Percentiles rank a stretch among this genome's conserved stretches.
Conservation (phyloP, 73 alveolate species). For the Paramecium tetraurelia region DNA sequence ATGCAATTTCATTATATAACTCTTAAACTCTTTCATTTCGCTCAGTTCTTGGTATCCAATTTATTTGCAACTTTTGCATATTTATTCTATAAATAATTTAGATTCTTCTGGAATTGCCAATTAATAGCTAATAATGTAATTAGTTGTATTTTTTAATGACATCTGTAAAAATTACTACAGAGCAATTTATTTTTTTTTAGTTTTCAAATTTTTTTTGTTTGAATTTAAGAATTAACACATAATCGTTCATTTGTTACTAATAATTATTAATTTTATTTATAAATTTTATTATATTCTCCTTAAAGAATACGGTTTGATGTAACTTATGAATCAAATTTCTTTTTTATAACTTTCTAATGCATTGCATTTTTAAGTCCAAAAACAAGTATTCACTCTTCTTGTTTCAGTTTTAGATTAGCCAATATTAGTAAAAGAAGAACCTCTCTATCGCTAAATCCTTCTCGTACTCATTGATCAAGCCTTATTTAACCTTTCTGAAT, state of each 20-base stretch:
- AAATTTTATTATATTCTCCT: not conserved
- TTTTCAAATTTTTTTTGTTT: not conserved
- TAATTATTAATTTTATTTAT: not conserved
- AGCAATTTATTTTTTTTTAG: not conserved
- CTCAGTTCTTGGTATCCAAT: not conserved
- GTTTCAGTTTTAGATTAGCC: not conserved
- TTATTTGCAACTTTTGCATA: not conserved
- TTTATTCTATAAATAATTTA: not conserved
- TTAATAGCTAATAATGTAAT: not conserved
- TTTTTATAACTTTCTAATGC: not conserved
- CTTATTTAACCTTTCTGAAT: not conserved
- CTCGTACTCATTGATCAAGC: not conserved
- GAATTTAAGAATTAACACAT: not conserved
- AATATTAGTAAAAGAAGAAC: not conserved
- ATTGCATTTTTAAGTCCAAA: not conserved
- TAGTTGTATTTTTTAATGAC: not conserved
- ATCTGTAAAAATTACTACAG: not conserved
- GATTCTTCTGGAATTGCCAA: not conserved
- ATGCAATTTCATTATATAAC: not conserved
- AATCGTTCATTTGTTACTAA: not conserved
- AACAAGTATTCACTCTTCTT: not conserved
- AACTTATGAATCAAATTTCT: not conserved
- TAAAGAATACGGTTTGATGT: not conserved
- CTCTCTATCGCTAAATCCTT: not conserved
- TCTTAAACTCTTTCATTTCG: not conserved